Evolutionary conservation across 108 stramenopile genomes (phyloP).

Genomic region (Nitzschia putrida): DNA sequence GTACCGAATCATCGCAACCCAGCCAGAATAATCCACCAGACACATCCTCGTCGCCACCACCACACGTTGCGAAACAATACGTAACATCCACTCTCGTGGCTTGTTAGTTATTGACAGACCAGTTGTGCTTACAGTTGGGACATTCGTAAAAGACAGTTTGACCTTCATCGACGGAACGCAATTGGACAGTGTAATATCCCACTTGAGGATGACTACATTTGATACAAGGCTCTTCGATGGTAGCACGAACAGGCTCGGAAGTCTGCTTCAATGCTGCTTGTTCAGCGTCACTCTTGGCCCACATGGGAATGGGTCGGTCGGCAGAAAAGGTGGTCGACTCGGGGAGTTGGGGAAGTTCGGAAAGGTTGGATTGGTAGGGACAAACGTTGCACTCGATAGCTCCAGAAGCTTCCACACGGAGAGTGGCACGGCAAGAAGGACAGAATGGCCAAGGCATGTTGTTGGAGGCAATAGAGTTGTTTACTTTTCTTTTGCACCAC

Average conservation of each 20-base stretch:
- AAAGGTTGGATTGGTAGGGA: constrained; percentile 68
- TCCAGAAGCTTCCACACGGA: constrained; percentile 61
- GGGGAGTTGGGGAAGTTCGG: constrained; percentile 54
- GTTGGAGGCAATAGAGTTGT: not conserved
- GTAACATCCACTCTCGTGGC: no score
- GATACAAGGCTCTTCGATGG: constrained; percentile 95
- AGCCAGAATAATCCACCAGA: no score
- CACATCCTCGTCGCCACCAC: no score
- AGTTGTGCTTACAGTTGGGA: constrained; percentile 87
- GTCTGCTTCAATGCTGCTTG: constrained; percentile 57
- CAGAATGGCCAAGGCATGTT: constrained; percentile 85
- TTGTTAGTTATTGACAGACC: constrained; percentile 87
- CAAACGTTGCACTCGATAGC: constrained; percentile 73
- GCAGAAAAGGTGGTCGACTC: constrained; percentile 69
- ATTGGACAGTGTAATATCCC: constrained; percentile 97
- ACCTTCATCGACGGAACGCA: constrained; percentile 98
- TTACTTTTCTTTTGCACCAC: no score
- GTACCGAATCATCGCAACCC: no score
- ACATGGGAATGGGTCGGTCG: constrained; percentile 69
- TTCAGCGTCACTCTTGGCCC: constrained; percentile 85
- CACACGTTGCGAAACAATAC: no score
- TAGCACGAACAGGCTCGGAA: constrained; percentile 78
- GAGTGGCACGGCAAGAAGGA: constrained; percentile 71
- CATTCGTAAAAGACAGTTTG: constrained; percentile 99
- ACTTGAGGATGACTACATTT: constrained; percentile 92